Evolutionary conservation across 2,329 filamentous ascomycete species (phyloP).

Genomic region (Ceratocystis smalleyi): DNA sequence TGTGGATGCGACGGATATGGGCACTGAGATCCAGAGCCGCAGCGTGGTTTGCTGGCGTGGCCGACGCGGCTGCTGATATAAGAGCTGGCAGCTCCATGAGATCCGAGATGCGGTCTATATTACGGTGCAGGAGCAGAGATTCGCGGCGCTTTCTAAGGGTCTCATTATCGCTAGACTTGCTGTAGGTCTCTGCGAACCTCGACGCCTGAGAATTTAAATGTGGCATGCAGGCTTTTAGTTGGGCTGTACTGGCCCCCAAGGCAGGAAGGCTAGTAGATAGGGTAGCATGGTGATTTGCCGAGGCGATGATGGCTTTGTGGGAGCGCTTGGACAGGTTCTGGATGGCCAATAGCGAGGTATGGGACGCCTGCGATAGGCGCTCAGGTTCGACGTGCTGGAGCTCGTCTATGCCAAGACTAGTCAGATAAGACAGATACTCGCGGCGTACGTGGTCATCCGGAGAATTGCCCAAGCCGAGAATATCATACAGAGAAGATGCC

Average conservation of each 20-base stretch:
- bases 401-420: conserved; percentile 58
- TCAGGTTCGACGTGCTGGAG: conserved; percentile 63
- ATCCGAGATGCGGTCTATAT: conserved; percentile 78
- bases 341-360: conserved; percentile 66
- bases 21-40: conserved; percentile 80
- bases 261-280: conserved; percentile 56
- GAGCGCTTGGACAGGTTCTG: conserved; percentile 83
- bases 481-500: conserved; percentile 26
- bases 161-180: conserved; percentile 42
- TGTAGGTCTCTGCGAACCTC: conserved; percentile 68
- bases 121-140: conserved; percentile 66
- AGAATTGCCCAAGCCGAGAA: conserved; percentile 23
- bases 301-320: conserved; percentile 68
- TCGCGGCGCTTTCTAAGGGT: conserved; percentile 60
- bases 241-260: conserved; percentile 48
- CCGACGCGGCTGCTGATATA: conserved; percentile 61
- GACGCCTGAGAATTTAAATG: conserved; percentile 64
- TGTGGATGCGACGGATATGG: conserved; percentile 77
- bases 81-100: conserved; percentile 79
- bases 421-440: conserved; percentile 61
- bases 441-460: conserved; percentile 37
- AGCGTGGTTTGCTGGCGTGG: conserved; percentile 58
- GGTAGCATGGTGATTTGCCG: conserved; percentile 60
- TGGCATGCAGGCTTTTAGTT: conserved; percentile 58
- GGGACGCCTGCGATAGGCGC: conserved; percentile 62